Evolutionary conservation across 2,329 filamentous ascomycete genomes (phyloP).

Genomic region (Arthrobotrys musiformis): DNA sequence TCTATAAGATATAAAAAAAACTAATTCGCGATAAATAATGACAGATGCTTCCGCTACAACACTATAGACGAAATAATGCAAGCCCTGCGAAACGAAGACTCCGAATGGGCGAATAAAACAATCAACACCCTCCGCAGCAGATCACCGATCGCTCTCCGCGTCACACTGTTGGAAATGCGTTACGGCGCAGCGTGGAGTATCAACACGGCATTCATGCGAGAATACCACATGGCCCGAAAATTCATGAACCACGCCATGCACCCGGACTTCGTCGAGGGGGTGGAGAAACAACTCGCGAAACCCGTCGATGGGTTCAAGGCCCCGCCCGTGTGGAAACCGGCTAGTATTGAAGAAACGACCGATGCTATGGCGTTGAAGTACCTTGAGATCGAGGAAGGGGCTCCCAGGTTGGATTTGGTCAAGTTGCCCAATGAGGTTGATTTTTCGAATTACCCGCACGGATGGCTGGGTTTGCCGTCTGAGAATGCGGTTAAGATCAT

Average conservation of each 20-base stretch:
- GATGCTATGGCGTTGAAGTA: conserved; percentile 73
- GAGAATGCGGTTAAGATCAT: conserved; percentile 65
- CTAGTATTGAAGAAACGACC: conserved; percentile 74
- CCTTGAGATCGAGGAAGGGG: conserved; percentile 69
- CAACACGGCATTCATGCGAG: conserved; percentile 81
- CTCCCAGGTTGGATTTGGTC: conserved; percentile 68
- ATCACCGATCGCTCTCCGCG: conserved; percentile 87
- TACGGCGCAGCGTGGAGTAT: conserved; percentile 81
- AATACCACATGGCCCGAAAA: conserved; percentile 82
- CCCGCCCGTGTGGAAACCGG: conserved; percentile 79
- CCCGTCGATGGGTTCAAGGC: conserved; percentile 55
- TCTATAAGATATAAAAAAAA: neutral
- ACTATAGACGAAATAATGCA: conserved; percentile 76
- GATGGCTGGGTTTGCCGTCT: conserved; percentile 75
- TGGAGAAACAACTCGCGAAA: conserved; percentile 75
- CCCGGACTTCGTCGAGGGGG: conserved; percentile 90
- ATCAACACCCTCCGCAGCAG: conserved; percentile 78
- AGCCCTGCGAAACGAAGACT: conserved; percentile 69
- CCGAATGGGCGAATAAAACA: conserved; percentile 79
- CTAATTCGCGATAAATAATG: neutral
- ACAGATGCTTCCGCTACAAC: conserved; percentile 73
- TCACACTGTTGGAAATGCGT: conserved; percentile 84
- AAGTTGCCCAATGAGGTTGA: conserved; percentile 68
- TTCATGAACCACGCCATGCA: conserved; percentile 79
- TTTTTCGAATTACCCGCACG: conserved; percentile 79